Evolutionary conservation across 495 filamentous ascomycete genomes (phyloP), one percentile per base, ranked within the genome.

Genomic region (Hamigera avellanea): DNA sequence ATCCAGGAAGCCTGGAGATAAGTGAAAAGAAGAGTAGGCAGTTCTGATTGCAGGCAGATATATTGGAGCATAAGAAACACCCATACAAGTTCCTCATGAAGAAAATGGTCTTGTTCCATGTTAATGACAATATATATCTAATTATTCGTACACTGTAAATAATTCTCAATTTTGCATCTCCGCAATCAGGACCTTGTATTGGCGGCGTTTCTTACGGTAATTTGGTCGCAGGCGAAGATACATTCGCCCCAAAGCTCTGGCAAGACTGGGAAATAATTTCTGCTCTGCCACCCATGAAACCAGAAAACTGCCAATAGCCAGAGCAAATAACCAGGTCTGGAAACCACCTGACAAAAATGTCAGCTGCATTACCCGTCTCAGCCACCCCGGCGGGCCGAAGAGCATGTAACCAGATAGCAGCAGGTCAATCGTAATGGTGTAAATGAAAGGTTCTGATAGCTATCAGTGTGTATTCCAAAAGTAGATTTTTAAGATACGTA

Each of bases 151-250:
- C n/a, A n/a, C n/a, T n/a, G n/a, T n/a, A n/a, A 42, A 40, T 28
- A 33, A 14, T 30, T 34, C 18, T 44, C 31, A 61, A 14, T 53
- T 56, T 23, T 73, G 62, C 83, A 93, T 86, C 33, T 75, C 64
- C 51, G 88, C 83, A 32, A 71, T 46, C 8, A 94, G 69, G 17
- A 83, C 52, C 57, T 96, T 98, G 52, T 95, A 95, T 57, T 78
- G 64, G 55, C 94, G 95, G 42, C 86, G 67, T 49, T 79, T 75
- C 61, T 93, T 95, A 19, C 64, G 56, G 46, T 64, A 60, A 36
- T 67, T 68, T 0, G 67, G 66, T 35, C 73, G 73, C 32, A 86
- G 17, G 3, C 49, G 53, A 28, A 66, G 50, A 48, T 74, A 78
- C 15, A 69, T 34, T 19, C 56, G 62, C 9, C 85, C 83, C 33